Evolutionary conservation across 257 asterid species (phyloP).

Genomic region (Solanum chaucha): DNA sequence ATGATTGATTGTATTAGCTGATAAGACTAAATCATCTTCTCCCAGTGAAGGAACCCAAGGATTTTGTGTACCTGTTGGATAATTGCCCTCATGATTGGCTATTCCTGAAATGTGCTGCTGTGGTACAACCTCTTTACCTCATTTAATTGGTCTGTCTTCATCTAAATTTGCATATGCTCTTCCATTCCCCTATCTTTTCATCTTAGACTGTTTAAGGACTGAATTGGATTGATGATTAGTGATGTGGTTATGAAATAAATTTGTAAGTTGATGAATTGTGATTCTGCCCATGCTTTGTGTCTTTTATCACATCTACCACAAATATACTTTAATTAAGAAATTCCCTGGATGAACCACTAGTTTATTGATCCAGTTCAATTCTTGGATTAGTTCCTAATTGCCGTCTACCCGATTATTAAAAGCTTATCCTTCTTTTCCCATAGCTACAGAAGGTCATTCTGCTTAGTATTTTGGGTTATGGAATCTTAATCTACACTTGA

Average conservation of each 20-base stretch:
- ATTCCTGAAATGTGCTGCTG: slow-evolving; percentile 75
- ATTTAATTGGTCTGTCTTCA: background rate
- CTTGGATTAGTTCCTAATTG: background rate
- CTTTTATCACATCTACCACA: background rate
- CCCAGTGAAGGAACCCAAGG: slow-evolving; percentile 68
- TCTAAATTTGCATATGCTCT: background rate
- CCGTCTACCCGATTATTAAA: background rate
- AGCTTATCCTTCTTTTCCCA: background rate
- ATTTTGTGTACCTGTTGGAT: slow-evolving; percentile 59
- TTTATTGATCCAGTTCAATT: background rate
- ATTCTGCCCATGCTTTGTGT: background rate
- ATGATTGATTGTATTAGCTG: background rate
- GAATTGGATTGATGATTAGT: background rate
- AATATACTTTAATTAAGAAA: background rate
- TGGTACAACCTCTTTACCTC: slow-evolving; percentile 31
- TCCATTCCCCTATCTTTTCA: background rate
- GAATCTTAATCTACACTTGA: background rate
- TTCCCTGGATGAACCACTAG: background rate
- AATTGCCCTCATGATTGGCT: slow-evolving; percentile 95
- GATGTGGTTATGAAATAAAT: background rate
- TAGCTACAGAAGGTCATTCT: background rate
- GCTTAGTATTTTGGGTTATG: background rate
- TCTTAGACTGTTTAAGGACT: background rate
- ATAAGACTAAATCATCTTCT: background rate
- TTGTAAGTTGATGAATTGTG: background rate